Evolutionary conservation across 208 protist genomes (phyloP).

Genomic region (Pavlovales sp.): DNA sequence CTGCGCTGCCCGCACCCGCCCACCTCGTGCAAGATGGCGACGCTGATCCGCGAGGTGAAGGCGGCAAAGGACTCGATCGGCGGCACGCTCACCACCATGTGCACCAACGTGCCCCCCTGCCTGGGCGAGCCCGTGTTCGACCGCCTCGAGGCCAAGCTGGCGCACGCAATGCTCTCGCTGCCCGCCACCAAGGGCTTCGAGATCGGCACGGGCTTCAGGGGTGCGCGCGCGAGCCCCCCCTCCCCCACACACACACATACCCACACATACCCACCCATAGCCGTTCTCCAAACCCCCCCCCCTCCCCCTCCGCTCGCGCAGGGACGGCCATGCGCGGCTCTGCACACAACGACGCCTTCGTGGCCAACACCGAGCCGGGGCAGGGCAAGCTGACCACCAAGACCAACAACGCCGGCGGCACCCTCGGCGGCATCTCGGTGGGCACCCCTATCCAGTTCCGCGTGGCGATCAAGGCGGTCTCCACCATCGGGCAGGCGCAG

Average conservation of each 20-base stretch:
- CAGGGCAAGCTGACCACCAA: conserved; percentile 10
- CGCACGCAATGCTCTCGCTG: conserved; percentile 76
- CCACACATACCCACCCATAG: too few relatives aligned
- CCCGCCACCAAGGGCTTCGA: conserved; percentile 73
- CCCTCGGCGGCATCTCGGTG: conserved; percentile 71
- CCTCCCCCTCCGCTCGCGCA: neutral
- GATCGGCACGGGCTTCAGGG: conserved; percentile 63
- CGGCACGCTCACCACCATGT: conserved; percentile 65
- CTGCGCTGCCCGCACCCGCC: conserved; percentile 36
- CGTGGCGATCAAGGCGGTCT: conserved; percentile 74
- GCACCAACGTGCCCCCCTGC: conserved; percentile 57
- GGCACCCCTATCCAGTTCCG: conserved; percentile 67
- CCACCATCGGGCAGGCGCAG: conserved; percentile 70
- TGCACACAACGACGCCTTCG: conserved; percentile 70
- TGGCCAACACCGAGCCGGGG: neutral
- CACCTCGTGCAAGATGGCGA: conserved; percentile 19
- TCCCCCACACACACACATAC: too few relatives aligned
- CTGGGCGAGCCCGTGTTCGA: conserved; percentile 73
- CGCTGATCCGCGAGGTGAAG: conserved; percentile 47
- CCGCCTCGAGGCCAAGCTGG: conserved; percentile 70
- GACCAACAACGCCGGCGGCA: conserved; percentile 50
- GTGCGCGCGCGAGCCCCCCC: too few relatives aligned
- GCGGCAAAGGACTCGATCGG: conserved; percentile 65
- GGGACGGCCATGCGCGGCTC: conserved; percentile 63
- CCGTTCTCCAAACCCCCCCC: too few relatives aligned